Evolutionary conservation across 108 stramenopile species (phyloP).

Genomic region (Stephanodiscus triporus): DNA sequence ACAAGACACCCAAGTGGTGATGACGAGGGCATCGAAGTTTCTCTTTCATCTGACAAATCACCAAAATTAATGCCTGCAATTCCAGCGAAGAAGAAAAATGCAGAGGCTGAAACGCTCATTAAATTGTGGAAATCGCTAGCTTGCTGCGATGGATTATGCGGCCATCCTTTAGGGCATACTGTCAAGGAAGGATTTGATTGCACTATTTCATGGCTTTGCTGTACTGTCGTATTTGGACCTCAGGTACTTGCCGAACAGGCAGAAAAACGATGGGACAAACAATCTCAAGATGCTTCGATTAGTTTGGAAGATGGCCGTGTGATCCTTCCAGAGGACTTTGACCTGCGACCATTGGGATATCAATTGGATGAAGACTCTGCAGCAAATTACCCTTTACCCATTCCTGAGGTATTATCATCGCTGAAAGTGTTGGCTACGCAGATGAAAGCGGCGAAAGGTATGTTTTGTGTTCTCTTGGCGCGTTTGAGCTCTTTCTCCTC

Average conservation of each 20-base stretch:
- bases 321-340: conserved; percentile 65
- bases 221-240: conserved; percentile 63
- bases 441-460: conserved; percentile 37
- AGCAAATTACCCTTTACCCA: conserved; percentile 71
- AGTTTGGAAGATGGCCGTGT: conserved; percentile 13
- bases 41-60: conserved; percentile 23
- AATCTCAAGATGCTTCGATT: no score
- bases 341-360: conserved; percentile 63
- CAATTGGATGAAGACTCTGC: conserved; percentile 51
- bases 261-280: conserved; percentile 52
- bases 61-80: neutral
- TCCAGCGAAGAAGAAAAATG: neutral
- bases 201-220: conserved; percentile 77
- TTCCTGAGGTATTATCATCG: conserved; percentile 71
- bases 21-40: conserved; percentile 56
- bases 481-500: neutral
- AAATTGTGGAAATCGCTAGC: conserved; percentile 70
- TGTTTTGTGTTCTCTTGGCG: neutral
- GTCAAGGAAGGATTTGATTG: conserved; percentile 81
- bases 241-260: conserved; percentile 64
- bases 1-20: conserved; percentile 22
- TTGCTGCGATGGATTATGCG: conserved; percentile 83
- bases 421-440: conserved; percentile 51
- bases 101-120: conserved; percentile 26
- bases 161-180: conserved; percentile 67